Evolutionary conservation across 805 yeast species (phyloP), one percentile per base, ranked within the genome.

Genomic region (Saccharomycopsis synnaedendra): DNA sequence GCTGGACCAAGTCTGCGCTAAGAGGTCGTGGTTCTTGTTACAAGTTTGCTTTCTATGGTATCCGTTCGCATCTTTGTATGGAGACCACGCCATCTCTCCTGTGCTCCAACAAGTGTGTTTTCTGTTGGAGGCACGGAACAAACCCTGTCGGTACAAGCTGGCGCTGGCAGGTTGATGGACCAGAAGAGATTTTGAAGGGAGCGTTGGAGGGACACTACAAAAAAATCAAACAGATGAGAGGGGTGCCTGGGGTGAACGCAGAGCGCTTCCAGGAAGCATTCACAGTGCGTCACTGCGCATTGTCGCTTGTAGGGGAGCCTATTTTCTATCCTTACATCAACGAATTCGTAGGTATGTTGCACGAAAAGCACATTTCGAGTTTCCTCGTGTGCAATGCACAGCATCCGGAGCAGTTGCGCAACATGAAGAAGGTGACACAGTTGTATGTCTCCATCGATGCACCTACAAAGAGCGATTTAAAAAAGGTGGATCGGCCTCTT

Each of bases 51-150:
- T 82, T 88, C 57, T 88, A 89, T 62, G 96, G 96, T 29, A 88
- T 88, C 57, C 78, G 74, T 52, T 83, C 94, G 2, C 96, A 90
- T 65, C 68, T 90, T 48, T 88, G 97, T 65, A 88, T 88, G 97
- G 97, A 88, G 61, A 78, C 96, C 3, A 88, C 97, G 0, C 97
- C 97, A 1, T 82, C 95, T 1, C 69, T 88, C 50, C 90, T 96
- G 5, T 88, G 97, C 64, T 86, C 96, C 4, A 88, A 88, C 61
- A 88, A 88, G 62, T 88, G 97, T 72, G 96, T 89, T 4, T 88
- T 88, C 60, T 88, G 97, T 66, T 88, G 97, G 97, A 76, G 97
- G 62, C 97, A 88, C 64, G 97, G 97, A 43, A 88, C 96, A 2
- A 89, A 88, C 59, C 97, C 97, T 0, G 96, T 89, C 1, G 96